Conservation (phyloP, 2,329 filamentous ascomycete genomes). For the Pseudocercospora fuligena region DNA sequence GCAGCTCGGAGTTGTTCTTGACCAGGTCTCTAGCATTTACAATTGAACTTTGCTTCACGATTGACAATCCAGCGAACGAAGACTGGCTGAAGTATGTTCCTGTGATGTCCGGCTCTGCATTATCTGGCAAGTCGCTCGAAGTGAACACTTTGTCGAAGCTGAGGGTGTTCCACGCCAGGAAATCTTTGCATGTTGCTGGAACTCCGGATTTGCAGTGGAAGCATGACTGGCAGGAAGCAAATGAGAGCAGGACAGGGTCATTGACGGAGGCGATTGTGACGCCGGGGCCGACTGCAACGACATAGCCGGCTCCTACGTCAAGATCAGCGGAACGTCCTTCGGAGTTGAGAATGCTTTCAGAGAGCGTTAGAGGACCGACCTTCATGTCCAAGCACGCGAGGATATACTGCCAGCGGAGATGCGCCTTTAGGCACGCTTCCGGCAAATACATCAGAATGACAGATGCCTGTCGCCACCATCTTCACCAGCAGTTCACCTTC, state of each 20-base stretch:
- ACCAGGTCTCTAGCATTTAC: neutral
- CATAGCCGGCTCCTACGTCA: neutral
- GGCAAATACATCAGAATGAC: neutral
- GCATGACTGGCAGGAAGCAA: neutral
- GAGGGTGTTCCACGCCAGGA: neutral
- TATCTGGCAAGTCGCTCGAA: neutral
- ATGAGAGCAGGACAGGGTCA: neutral
- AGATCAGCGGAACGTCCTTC: neutral
- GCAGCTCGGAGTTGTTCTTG: neutral
- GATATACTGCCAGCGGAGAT: neutral
- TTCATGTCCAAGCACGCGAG: conserved; percentile 4
- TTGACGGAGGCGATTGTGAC: neutral
- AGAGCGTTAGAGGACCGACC: neutral
- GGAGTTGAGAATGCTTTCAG: too few relatives aligned
- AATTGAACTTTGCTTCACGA: neutral
- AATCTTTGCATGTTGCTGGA: neutral
- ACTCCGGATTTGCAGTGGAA: conserved; percentile 1
- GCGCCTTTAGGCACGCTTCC: neutral
- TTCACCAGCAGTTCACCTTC: neutral
- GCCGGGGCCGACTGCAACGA: neutral
- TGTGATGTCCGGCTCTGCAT: neutral
- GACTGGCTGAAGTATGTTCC: conserved; percentile 7
- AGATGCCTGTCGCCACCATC: conserved; percentile 1
- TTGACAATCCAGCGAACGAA: neutral
- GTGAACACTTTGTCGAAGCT: neutral